Evolutionary conservation across 495 filamentous ascomycete species (phyloP).

Genomic region (Collariella sp.): DNA sequence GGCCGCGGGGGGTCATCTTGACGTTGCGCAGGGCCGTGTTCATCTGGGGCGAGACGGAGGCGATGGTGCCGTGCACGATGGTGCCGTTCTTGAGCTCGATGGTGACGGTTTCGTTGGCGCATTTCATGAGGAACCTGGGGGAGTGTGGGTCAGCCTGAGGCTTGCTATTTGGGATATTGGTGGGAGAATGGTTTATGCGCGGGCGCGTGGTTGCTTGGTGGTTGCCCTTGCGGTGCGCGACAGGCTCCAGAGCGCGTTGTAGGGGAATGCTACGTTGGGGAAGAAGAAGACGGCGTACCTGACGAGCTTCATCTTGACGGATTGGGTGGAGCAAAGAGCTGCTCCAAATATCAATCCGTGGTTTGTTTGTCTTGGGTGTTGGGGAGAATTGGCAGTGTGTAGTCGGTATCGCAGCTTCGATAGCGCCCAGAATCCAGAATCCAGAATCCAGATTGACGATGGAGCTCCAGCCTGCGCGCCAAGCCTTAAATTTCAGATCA

Average conservation of each 20-base stretch:
- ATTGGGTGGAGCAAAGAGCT: conserved; percentile 5
- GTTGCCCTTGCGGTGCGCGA: conserved; percentile 7
- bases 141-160: conserved; percentile 5
- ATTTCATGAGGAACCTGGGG: conserved; percentile 93
- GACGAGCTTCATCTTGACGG: conserved; percentile 88
- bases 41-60: conserved; percentile 92
- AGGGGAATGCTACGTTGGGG: neutral
- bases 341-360: conserved; percentile 4
- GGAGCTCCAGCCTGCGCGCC: neutral
- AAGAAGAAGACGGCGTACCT: conserved; percentile 53
- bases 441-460: neutral
- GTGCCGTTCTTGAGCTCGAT: conserved; percentile 98
- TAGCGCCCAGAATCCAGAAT: no score
- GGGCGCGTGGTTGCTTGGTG: neutral
- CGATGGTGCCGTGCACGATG: conserved; percentile 90
- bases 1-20: conserved; percentile 84
- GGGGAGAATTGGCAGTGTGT: neutral
- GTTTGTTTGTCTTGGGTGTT: neutral
- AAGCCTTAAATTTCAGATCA: conserved; percentile 8
- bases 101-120: conserved; percentile 92
- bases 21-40: conserved; percentile 89
- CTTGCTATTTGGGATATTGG: neutral
- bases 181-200: neutral
- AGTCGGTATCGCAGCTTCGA: neutral
- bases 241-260: conserved; percentile 21